Percentiles rank a stretch among this genome's conserved stretches.
Conservation (phyloP, 2,329 filamentous ascomycete species). For the Cryphonectria japonica region DNA sequence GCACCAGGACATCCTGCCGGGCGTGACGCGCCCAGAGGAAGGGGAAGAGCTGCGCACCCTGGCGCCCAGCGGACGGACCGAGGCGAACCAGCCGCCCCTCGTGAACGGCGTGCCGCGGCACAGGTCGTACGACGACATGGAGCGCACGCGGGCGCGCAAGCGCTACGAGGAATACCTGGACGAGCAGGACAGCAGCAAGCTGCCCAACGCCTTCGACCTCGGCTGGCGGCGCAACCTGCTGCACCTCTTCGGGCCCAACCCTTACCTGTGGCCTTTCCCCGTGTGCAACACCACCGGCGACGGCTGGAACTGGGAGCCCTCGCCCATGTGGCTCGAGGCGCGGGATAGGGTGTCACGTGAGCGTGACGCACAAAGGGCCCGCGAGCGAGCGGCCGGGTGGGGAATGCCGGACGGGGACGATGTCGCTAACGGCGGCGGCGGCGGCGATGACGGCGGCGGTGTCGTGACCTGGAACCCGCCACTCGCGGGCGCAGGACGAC, state of each 20-base stretch:
- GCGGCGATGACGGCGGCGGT: constrained; percentile 22
- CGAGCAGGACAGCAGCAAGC: constrained; percentile 82
- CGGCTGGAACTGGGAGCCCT: constrained; percentile 93
- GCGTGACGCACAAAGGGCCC: constrained; percentile 61
- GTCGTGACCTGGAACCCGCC: constrained; percentile 35
- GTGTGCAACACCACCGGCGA: constrained; percentile 86
- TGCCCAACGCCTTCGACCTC: constrained; percentile 93
- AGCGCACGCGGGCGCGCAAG: constrained; percentile 57
- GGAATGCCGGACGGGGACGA: constrained; percentile 46
- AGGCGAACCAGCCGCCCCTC: constrained; percentile 24
- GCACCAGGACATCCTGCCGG: constrained; percentile 79
- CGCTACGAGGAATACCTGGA: constrained; percentile 78
- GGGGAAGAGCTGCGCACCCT: constrained; percentile 63
- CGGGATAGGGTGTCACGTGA: constrained; percentile 64
- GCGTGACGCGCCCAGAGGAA: constrained; percentile 80
- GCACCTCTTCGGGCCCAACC: constrained; percentile 79
- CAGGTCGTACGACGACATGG: constrained; percentile 58
- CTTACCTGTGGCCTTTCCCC: constrained; percentile 77
- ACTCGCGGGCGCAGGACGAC: constrained; percentile 36
- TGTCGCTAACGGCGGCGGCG: constrained; percentile 16
- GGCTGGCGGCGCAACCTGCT: constrained; percentile 78
- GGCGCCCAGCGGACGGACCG: constrained; percentile 18
- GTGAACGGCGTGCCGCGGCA: constrained; percentile 45
- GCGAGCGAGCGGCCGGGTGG: constrained; percentile 72
- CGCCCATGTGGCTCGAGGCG: constrained; percentile 74